Conservation (phyloP, 148 eudicot genomes). For the Simmondsia chinensis region DNA sequence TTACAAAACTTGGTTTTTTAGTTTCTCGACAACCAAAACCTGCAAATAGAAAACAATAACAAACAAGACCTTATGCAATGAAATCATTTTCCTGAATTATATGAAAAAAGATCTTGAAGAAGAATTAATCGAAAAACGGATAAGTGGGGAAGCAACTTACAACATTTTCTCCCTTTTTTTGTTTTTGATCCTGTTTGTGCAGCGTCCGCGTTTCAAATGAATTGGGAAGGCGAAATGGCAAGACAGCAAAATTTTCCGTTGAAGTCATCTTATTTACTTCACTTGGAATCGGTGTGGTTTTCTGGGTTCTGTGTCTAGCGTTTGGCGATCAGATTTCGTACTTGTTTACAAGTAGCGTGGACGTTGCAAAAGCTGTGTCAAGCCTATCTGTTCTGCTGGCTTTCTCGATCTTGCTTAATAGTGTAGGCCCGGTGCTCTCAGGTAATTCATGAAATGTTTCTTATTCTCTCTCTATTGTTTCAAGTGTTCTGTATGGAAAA, state of each 20-base stretch:
- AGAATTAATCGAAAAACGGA: too few species aligned
- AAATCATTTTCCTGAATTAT: too few species aligned
- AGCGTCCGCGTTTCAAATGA: conserved; percentile 78
- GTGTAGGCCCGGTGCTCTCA: conserved; percentile 61
- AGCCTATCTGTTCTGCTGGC: conserved; percentile 51
- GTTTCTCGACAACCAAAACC: too few species aligned
- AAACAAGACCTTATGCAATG: too few species aligned
- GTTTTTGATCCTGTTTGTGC: neutral
- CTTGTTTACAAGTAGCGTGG: conserved; percentile 46
- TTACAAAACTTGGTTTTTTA: too few species aligned
- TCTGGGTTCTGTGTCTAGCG: conserved; percentile 18
- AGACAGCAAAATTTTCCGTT: conserved; percentile 58
- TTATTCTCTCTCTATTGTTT: neutral
- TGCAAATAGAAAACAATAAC: too few species aligned
- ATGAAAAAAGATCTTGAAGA: too few species aligned
- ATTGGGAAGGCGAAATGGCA: conserved; percentile 60
- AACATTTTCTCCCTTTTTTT: neutral
- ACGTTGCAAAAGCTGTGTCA: conserved; percentile 51
- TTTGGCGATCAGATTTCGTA: conserved; percentile 37
- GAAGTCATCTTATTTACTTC: conserved; percentile 50
- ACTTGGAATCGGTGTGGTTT: conserved; percentile 30
- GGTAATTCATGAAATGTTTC: too few species aligned
- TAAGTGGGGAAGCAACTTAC: too few species aligned
- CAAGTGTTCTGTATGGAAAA: neutral
- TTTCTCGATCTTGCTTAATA: conserved; percentile 46